A percentile compares a stretch with the other conserved stretches of the same genome.
Evolutionary conservation across 2,329 filamentous ascomycete species (phyloP).

Genomic region (Metarhizium anisopliae): DNA sequence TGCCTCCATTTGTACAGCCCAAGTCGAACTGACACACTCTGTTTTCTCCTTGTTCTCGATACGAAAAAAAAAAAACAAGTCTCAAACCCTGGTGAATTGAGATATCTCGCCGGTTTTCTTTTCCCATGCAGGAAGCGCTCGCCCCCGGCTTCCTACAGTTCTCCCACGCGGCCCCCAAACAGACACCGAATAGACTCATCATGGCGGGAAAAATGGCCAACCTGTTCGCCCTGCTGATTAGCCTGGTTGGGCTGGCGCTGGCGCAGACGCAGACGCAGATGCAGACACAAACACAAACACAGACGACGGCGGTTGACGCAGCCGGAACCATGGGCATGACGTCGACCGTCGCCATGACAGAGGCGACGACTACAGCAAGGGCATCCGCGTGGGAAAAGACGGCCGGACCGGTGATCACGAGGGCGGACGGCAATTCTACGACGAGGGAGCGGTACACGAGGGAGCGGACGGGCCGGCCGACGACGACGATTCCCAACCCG

Average conservation of each 20-base stretch:
- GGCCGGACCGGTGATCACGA: background rate
- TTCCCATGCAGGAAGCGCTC: background rate
- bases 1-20: too few species aligned
- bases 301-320: background rate
- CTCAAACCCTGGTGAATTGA: too few species aligned
- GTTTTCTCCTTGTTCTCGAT: too few species aligned
- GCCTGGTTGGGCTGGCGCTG: background rate
- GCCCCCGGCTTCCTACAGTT: background rate
- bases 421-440: background rate
- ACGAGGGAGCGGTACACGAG: background rate
- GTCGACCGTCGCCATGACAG: background rate
- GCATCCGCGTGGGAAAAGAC: background rate
- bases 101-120: too few species aligned
- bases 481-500: background rate
- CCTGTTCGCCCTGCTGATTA: slow-evolving; percentile 1
- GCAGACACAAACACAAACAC: background rate
- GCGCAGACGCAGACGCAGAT: background rate
- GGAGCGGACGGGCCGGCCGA: background rate
- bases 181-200: background rate
- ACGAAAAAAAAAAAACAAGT: too few species aligned
- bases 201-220: slow-evolving; percentile 3
- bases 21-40: background rate
- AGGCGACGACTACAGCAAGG: background rate
- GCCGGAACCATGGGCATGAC: background rate
- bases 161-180: background rate